Conservation (phyloP, 2,329 filamentous ascomycete species). For the Neofusicoccum laricinum region DNA sequence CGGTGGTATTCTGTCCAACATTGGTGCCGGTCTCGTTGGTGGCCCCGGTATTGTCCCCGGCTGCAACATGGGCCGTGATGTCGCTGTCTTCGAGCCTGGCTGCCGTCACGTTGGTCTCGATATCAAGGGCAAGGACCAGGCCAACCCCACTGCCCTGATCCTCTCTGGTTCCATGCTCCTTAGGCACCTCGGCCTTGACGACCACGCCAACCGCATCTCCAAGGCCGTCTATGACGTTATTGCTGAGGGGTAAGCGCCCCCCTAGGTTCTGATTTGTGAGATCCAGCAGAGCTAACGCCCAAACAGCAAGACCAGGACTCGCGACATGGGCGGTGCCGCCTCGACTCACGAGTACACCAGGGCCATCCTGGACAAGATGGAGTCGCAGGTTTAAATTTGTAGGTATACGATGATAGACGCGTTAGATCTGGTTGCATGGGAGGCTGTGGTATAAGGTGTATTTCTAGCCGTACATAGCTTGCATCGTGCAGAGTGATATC, state of each 20-base stretch:
- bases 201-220: conserved; percentile 97
- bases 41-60: conserved; percentile 95
- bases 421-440: conserved; percentile 10
- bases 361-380: conserved; percentile 94
- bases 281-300: conserved; percentile 28
- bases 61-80: conserved; percentile 99
- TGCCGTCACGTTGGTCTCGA: conserved; percentile 99
- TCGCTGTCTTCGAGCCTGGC: conserved; percentile 97
- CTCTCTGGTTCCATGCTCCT: conserved; percentile 96
- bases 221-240: conserved; percentile 82
- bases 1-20: conserved; percentile 98
- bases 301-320: conserved; percentile 75
- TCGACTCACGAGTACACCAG: conserved; percentile 94
- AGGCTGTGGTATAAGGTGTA: conserved; percentile 33
- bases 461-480: conserved; percentile 42
- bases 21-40: conserved; percentile 93
- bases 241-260: conserved; percentile 72
- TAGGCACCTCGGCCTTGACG: conserved; percentile 92
- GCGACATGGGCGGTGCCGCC: conserved; percentile 89
- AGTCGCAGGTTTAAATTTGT: conserved; percentile 44
- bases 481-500: conserved; percentile 30
- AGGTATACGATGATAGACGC: conserved; percentile 4
- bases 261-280: not conserved
- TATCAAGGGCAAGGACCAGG: conserved; percentile 99
- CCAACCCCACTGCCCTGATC: conserved; percentile 94